Conservation (phyloP, 192 early-diverging fungal genomes). For the Martensiomyces pterosporus region DNA sequence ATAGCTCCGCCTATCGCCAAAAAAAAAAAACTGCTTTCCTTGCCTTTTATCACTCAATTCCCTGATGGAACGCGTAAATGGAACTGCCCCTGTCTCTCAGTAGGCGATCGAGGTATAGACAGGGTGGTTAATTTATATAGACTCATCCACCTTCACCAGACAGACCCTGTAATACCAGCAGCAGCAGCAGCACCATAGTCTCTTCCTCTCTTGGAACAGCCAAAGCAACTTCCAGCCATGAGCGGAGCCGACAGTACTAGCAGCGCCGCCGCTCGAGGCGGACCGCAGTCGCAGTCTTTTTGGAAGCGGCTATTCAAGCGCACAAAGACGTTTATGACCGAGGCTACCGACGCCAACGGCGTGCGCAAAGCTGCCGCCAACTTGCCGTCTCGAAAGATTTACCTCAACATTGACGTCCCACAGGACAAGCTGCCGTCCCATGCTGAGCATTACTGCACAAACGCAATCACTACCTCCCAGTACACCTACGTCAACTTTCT, state of each 20-base stretch:
- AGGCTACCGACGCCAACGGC: conserved; percentile 8
- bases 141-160: no score
- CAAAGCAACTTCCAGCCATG: background rate
- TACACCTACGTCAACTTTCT: conserved; percentile 84
- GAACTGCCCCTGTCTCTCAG: no score
- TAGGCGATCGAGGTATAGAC: no score
- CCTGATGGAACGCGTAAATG: no score
- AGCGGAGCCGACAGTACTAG: conserved; percentile 6
- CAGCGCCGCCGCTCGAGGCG: no score
- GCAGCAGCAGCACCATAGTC: conserved; percentile 15
- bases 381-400: conserved; percentile 50
- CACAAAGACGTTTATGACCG: conserved; percentile 8
- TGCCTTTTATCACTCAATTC: no score
- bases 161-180: conserved; percentile 7
- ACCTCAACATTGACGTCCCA: conserved; percentile 62
- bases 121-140: no score
- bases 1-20: no score
- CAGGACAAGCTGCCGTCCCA: conserved; percentile 50
- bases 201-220: background rate
- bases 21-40: no score
- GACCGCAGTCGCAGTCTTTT: conserved; percentile 9
- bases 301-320: conserved; percentile 18
- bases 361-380: conserved; percentile 25
- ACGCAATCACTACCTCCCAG: conserved; percentile 86
- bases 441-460: conserved; percentile 64